Evolutionary conservation across 176 grass and related monocot species (phyloP), one percentile per base, ranked within the genome.

Genomic region (Luzula sylvatica): DNA sequence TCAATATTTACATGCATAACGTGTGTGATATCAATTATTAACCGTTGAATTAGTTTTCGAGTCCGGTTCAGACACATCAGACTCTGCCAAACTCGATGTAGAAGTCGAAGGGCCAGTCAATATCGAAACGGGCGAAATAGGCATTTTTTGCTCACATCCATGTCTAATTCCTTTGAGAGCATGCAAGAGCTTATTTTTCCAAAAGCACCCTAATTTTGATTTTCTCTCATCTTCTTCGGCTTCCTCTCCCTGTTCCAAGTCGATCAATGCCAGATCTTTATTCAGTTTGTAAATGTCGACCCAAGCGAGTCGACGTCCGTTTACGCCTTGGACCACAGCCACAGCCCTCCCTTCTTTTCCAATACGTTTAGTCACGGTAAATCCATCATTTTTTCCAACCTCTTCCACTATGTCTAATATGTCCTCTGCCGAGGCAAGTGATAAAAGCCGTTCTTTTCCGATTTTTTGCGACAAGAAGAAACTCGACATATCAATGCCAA

Each of bases 251-350:
- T 52, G 14, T 40, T 77, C 38, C 8, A 56, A 48, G 35, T 70
- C 66, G 35, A 77, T 59, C 49, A 77, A 23, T 23, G 28, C 24
- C 52, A 70, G 2, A 8, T 70, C 56, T 17, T 46, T 9, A 19
- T 69, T 56, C n/a, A 77, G 15, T 50, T 51, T 67, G 39, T 50
- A 54, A 44, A 70, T 27, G 8, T 70, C 50, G 3, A 77, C 40
- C 66, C 57, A 64, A 4, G 54, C 74, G 2, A 77, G 20, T 1
- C 61, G 13, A 21, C 68, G 28, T 17, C 74, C 57, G 6, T 39
- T 61, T 11, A 15, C 43, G 2, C 68, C 60, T 9, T 66, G 51
- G n/a, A 72, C 67, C 50, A 46, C 75, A 0, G 29, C 59, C 30
- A 46, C 4, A 3, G n/a, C 75, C 18, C 48, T 26, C 8, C 66